A percentile compares a stretch with the other conserved stretches of the same genome.
Evolutionary conservation across 192 early-diverging fungal species (phyloP).

Genomic region (Jimgerdemannia lactiflua): DNA sequence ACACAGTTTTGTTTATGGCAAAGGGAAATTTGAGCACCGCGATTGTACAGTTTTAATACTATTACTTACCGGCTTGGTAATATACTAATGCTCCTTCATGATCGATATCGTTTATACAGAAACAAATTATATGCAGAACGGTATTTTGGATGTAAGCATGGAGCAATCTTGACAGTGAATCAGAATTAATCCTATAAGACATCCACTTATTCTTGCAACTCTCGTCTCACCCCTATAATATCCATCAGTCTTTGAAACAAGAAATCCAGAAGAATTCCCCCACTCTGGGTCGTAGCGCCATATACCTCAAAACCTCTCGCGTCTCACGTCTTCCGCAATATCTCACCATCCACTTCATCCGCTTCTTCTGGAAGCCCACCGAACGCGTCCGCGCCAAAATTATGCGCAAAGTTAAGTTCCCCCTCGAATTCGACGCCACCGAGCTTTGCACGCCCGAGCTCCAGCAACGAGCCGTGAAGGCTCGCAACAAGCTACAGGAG

Average conservation of each 20-base stretch:
- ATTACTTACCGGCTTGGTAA: too few relatives aligned
- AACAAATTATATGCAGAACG: conserved; percentile 75
- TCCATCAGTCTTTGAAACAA: conserved; percentile 58
- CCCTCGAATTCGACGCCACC: conserved; percentile 86
- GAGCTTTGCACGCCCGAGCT: conserved; percentile 85
- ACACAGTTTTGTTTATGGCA: too few relatives aligned
- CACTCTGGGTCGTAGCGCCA: conserved; percentile 73
- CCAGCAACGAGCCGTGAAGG: conserved; percentile 66
- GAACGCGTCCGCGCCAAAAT: conserved; percentile 88
- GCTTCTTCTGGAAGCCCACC: conserved; percentile 93
- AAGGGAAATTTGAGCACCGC: too few relatives aligned
- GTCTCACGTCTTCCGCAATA: conserved; percentile 88
- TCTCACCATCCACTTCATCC: conserved; percentile 85
- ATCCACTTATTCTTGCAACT: conserved; percentile 15
- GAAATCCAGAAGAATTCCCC: conserved; percentile 89
- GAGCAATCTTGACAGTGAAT: conserved; percentile 1
- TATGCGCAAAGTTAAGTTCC: conserved; percentile 92
- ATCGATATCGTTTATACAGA: conserved; percentile 23
- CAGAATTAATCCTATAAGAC: not conserved
- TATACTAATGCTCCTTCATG: too few relatives aligned
- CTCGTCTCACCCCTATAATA: too few relatives aligned
- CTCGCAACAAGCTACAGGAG: conserved; percentile 62
- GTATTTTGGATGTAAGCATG: conserved; percentile 48
- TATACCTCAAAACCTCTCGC: conserved; percentile 70
- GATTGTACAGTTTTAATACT: too few relatives aligned